phyloP scores from a whole-genome alignment of 352 stramenopile species.

The Phytopythium kandeliae region DNA sequence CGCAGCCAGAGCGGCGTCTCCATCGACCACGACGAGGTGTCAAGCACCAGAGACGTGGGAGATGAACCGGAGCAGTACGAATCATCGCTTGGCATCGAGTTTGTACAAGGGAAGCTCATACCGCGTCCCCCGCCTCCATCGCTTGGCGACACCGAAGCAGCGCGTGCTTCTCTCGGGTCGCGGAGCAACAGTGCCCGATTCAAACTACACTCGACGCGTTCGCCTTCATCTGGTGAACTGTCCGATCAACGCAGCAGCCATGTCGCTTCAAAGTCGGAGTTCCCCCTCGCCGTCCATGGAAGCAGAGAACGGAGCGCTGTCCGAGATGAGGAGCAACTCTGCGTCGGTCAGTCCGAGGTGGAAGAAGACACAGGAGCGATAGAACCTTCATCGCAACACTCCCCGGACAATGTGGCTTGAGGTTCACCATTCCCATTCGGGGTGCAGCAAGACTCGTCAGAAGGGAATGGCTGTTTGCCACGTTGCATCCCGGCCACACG shows the following conservation, averaged over 20 bases:
- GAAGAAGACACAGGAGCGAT: too few relatives aligned
- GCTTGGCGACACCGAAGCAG: neutral
- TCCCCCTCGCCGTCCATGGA: too few relatives aligned
- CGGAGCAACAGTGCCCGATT: slow-evolving; percentile 10
- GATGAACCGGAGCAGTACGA: slow-evolving; percentile 7
- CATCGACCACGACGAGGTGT: neutral
- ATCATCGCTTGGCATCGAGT: slow-evolving; percentile 17
- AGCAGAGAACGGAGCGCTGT: too few relatives aligned
- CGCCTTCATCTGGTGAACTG: neutral
- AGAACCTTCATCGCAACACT: too few relatives aligned
- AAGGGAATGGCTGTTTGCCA: too few relatives aligned
- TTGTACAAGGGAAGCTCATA: slow-evolving; percentile 29
- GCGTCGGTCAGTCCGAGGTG: too few relatives aligned
- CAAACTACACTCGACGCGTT: slow-evolving; percentile 10
- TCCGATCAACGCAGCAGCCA: neutral
- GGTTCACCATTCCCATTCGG: too few relatives aligned
- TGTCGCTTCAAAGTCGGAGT: too few relatives aligned
- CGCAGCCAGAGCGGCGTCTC: neutral
- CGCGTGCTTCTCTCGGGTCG: neutral
- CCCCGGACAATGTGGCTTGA: too few relatives aligned
- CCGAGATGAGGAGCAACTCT: too few relatives aligned
- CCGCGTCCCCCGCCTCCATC: slow-evolving; percentile 19
- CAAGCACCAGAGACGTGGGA: neutral
- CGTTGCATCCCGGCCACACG: too few relatives aligned
- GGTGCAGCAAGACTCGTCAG: too few relatives aligned